Evolutionary conservation across 2,329 filamentous ascomycete genomes (phyloP).

Genomic region (Neonectria coccinea): DNA sequence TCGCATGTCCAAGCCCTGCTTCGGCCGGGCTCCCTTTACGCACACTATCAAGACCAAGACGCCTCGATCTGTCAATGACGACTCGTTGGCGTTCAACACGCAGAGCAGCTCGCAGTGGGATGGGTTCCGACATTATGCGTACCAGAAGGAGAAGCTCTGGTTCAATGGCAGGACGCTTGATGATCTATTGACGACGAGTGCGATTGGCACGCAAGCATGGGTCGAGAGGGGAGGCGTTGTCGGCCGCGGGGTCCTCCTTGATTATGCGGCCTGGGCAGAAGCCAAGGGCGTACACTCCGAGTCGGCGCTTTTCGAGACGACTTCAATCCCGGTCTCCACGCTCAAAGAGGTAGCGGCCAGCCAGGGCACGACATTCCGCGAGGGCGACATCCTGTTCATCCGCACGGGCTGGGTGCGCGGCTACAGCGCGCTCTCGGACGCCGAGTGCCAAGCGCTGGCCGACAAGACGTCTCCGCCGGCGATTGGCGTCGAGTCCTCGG

Average conservation of each 20-base stretch:
- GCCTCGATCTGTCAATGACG: slow-evolving; percentile 49
- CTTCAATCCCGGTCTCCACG: slow-evolving; percentile 47
- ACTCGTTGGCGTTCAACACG: slow-evolving; percentile 51
- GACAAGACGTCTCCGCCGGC: slow-evolving; percentile 46
- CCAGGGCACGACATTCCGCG: slow-evolving; percentile 57
- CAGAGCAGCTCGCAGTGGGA: slow-evolving; percentile 57
- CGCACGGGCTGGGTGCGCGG: slow-evolving; percentile 64
- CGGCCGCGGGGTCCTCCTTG: slow-evolving; percentile 64
- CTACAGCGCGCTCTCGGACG: slow-evolving; percentile 52
- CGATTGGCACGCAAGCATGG: slow-evolving; percentile 46
- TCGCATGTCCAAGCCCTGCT: slow-evolving; percentile 50
- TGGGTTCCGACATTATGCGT: slow-evolving; percentile 53
- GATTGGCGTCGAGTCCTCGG: slow-evolving; percentile 61
- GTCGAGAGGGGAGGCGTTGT: slow-evolving; percentile 56
- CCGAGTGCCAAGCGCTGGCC: slow-evolving; percentile 53
- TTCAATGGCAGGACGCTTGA: slow-evolving; percentile 54
- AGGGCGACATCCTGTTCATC: slow-evolving; percentile 66
- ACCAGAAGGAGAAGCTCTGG: slow-evolving; percentile 51
- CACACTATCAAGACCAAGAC: slow-evolving; percentile 47
- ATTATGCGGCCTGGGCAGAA: slow-evolving; percentile 60
- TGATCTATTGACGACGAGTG: slow-evolving; percentile 53
- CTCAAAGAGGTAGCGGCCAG: slow-evolving; percentile 53
- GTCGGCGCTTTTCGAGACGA: slow-evolving; percentile 56
- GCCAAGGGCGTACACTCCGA: slow-evolving; percentile 48
- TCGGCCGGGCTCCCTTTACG: slow-evolving; percentile 46